Percentiles rank a stretch among this genome's conserved stretches.
Conservation (phyloP, 768 basidiomycete species). For the Hortiboletus campestris region DNA sequence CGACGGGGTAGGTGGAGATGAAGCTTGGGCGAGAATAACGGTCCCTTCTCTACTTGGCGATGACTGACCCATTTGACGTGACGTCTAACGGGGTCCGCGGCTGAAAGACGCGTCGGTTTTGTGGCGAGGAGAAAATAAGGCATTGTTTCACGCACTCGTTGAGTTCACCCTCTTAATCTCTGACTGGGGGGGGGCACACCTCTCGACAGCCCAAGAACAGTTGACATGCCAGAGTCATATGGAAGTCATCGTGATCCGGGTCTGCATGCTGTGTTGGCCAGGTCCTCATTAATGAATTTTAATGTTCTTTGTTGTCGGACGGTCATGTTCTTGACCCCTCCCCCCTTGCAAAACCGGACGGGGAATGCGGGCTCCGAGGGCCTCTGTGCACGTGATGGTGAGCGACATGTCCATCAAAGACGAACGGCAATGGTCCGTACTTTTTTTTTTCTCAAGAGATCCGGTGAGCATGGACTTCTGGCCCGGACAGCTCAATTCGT, state of each 20-base stretch:
- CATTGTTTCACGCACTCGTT: slow-evolving; percentile 1
- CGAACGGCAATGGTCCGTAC: slow-evolving; percentile 2
- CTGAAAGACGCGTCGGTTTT: slow-evolving; percentile 3
- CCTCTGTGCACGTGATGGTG: slow-evolving; percentile 9
- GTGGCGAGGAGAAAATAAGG: neutral
- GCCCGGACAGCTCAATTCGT: neutral
- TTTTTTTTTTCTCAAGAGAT: slow-evolving; percentile 2
- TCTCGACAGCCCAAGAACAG: neutral
- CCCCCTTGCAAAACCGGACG: neutral
- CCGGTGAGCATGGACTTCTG: neutral
- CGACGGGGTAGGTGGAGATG: slow-evolving; percentile 1
- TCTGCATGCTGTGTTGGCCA: neutral
- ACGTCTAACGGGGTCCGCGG: slow-evolving; percentile 2
- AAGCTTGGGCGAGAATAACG: neutral
- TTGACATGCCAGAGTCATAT: neutral
- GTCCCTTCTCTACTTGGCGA: slow-evolving; percentile 2
- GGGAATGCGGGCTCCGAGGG: neutral
- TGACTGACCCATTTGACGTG: neutral
- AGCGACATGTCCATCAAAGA: neutral
- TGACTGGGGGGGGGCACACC: neutral
- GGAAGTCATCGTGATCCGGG: neutral
- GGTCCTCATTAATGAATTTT: neutral
- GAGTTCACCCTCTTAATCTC: neutral
- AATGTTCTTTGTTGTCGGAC: neutral
- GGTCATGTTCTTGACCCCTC: neutral